phyloP scores from a whole-genome alignment of 2,329 filamentous ascomycete species.

The Colletotrichum simmondsii region DNA sequence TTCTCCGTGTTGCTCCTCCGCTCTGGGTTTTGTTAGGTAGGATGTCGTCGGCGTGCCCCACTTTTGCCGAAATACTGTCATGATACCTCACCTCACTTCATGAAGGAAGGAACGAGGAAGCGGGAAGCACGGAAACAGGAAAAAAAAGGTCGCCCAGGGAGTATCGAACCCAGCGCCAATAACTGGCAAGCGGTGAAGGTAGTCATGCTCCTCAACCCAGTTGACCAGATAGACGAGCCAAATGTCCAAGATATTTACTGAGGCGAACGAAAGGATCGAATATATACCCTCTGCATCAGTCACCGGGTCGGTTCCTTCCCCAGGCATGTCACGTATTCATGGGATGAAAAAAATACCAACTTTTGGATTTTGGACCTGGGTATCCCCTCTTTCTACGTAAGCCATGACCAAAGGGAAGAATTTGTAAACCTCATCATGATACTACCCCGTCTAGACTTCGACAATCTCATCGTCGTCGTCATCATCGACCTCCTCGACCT shows the following conservation, averaged over 20 bases:
- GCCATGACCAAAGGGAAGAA: conserved; percentile 16
- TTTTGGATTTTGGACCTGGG: conserved; percentile 20
- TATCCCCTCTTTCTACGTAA: conserved; percentile 31
- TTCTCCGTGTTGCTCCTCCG: background rate
- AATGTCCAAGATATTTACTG: background rate
- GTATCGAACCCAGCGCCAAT: background rate
- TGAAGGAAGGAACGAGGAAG: background rate
- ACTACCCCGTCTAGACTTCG: conserved; percentile 55
- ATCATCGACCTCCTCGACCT: conserved; percentile 55
- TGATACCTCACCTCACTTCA: background rate
- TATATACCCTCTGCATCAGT: background rate
- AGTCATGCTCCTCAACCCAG: background rate
- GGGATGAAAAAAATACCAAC: background rate
- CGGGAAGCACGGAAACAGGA: background rate
- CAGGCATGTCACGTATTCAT: background rate
- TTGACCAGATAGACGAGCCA: background rate
- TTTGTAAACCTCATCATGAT: background rate
- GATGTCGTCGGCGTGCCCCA: background rate
- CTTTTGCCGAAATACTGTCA: background rate
- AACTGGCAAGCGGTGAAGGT: background rate
- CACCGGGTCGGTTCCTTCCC: background rate
- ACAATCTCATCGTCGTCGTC: conserved; percentile 66
- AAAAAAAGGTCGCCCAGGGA: background rate
- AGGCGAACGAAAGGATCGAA: background rate
- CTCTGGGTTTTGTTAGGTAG: too few relatives aligned